Evolutionary conservation across 2,329 filamentous ascomycete genomes (phyloP).

Genomic region (Fusarium floridanum): DNA sequence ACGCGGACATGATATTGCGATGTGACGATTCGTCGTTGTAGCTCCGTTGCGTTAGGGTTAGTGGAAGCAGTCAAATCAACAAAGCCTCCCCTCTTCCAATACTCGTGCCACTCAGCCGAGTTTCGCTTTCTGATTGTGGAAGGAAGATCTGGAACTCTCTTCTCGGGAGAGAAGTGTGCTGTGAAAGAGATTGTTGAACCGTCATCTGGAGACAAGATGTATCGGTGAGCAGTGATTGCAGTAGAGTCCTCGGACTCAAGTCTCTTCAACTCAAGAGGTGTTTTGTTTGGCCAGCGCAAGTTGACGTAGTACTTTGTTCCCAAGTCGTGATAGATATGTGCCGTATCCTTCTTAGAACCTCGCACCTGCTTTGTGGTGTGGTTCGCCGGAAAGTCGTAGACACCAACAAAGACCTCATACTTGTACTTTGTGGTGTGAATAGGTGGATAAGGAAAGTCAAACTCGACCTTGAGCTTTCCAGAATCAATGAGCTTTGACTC

Average conservation of each 20-base stretch:
- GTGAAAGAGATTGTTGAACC: conserved; percentile 47
- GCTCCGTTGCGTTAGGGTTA: conserved; percentile 54
- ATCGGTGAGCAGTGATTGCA: conserved; percentile 49
- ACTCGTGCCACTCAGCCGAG: conserved; percentile 48
- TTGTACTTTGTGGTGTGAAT: conserved; percentile 57
- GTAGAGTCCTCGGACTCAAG: conserved; percentile 43
- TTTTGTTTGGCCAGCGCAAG: conserved; percentile 49
- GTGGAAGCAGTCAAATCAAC: conserved; percentile 55
- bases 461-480: conserved; percentile 52
- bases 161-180: conserved; percentile 50
- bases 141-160: conserved; percentile 42
- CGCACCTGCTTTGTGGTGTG: conserved; percentile 52
- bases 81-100: conserved; percentile 58
- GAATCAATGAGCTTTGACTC: conserved; percentile 51
- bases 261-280: conserved; percentile 29
- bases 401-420: conserved; percentile 58
- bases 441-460: conserved; percentile 60
- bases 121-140: conserved; percentile 43
- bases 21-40: conserved; percentile 58
- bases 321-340: conserved; percentile 54
- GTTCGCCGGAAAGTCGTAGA: conserved; percentile 54
- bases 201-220: conserved; percentile 43
- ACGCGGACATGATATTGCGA: conserved; percentile 60
- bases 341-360: conserved; percentile 22
- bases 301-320: conserved; percentile 56